Evolutionary conservation across 2,329 filamentous ascomycete genomes (phyloP), one percentile per base, ranked within the genome.

Genomic region (Calonectria hawksworthii): DNA sequence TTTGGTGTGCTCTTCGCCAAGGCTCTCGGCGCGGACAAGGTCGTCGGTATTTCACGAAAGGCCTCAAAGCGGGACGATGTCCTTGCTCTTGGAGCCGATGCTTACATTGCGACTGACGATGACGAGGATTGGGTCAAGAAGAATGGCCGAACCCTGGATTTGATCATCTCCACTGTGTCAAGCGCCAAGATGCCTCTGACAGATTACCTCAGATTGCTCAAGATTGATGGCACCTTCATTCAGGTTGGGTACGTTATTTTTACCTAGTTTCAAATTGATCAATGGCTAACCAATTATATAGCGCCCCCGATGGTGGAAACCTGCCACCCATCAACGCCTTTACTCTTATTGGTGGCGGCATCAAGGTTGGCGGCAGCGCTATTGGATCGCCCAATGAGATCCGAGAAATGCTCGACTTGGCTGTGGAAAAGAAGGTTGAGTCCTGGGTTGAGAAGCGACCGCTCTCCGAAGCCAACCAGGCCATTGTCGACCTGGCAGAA

Each of bases 121-220:
- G 85, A 88, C 66, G 73, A 76, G 10, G 86, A 86, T 77, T 93
- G 91, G 90, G 87, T 88, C 63, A 84, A 85, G 76, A 85, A 85
- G 47, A 88, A 92, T 77, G 80, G 83, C 74, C 87, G 89, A 82
- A 90, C 89, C 0, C 93, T 95, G 76, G 94, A 96, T 85, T 87
- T 95, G 66, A 93, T 95, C 80, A 83, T 95, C 85, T 94, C 92
- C 86, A 93, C 92, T 3, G 93, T 93, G 5, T 74, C 72, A 3
- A 70, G 44, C 16, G 11, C 54, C 1, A 13, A 82, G 75, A 79
- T 81, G 74, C 78, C 77, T 0, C 59, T 78, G 0, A 30, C 63
- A 0, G 63, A 74, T 1, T 80, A 80, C 11, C 63, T 80, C 0
- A 30, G 67, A 0, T 68, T 80, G 1, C 83, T 93, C 10, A 87